These are phyloP conservation scores for Pseudocercospora fuligena DNA, from an alignment of 2,329 filamentous ascomycete species.

Conservation along the genomic window DNA sequence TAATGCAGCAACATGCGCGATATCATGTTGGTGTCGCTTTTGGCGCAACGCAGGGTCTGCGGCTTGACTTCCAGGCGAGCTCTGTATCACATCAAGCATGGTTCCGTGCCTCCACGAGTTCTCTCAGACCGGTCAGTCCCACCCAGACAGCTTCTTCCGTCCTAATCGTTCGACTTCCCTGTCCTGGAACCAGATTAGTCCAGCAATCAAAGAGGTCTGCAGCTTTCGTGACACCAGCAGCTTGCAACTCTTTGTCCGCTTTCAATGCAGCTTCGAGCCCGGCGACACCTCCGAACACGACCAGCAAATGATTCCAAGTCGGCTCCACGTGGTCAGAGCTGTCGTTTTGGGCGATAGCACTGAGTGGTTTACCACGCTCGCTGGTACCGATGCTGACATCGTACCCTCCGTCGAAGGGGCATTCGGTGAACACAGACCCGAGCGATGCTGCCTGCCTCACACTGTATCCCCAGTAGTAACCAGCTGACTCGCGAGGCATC, in stretches of 20 bases:
- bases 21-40: neutral
- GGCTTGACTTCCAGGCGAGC: neutral
- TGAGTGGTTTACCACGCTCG: slow-evolving; percentile 64
- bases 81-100: neutral
- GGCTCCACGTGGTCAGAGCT: slow-evolving; percentile 50
- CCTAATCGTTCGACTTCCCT: slow-evolving; percentile 80
- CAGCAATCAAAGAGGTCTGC: slow-evolving; percentile 81
- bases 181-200: slow-evolving; percentile 79
- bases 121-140: slow-evolving; percentile 70
- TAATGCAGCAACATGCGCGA: slow-evolving; percentile 1
- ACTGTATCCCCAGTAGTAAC: slow-evolving; percentile 86
- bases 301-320: slow-evolving; percentile 66
- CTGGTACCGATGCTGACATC: slow-evolving; percentile 83
- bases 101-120: slow-evolving; percentile 32
- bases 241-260: slow-evolving; percentile 62
- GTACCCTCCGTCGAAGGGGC: slow-evolving; percentile 75
- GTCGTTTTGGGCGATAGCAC: slow-evolving; percentile 44
- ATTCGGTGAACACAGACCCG: slow-evolving; percentile 77
- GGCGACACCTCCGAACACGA: slow-evolving; percentile 81
- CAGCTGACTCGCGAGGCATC: slow-evolving; percentile 72
- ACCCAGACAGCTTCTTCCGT: slow-evolving; percentile 85
- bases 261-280: slow-evolving; percentile 77
- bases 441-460: slow-evolving; percentile 70
- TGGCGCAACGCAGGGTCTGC: neutral
- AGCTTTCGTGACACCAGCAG: slow-evolving; percentile 66